phyloP scores from a whole-genome alignment of 345 rosid genomes.

The Euclidium syriacum region DNA sequence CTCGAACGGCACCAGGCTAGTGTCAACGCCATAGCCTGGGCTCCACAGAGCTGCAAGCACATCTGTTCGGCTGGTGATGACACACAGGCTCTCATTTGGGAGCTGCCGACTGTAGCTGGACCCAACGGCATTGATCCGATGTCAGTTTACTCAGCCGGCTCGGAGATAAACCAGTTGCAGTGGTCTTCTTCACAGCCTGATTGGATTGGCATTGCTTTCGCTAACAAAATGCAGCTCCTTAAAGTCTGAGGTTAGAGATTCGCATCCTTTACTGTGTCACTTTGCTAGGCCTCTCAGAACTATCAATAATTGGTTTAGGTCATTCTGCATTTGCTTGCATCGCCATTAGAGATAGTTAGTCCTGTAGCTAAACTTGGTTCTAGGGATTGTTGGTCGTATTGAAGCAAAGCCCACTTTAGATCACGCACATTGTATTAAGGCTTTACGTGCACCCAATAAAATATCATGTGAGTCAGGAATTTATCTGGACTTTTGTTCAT shows the following conservation, averaged over 20 bases:
- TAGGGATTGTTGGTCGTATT: neutral
- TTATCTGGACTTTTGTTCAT: too few relatives aligned
- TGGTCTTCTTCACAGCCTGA: conserved; percentile 85
- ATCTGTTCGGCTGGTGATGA: conserved; percentile 93
- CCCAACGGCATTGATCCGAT: conserved; percentile 92
- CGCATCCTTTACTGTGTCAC: neutral
- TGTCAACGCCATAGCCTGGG: conserved; percentile 79
- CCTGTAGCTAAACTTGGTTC: neutral
- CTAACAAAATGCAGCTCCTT: conserved; percentile 85
- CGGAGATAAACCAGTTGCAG: conserved; percentile 89
- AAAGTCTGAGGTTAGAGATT: conserved; percentile 57
- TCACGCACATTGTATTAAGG: too few relatives aligned
- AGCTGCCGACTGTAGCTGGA: conserved; percentile 86
- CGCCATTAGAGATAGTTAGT: neutral
- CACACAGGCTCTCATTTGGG: conserved; percentile 81
- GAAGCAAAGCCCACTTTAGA: too few relatives aligned
- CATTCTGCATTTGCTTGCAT: neutral
- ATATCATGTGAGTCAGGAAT: too few relatives aligned
- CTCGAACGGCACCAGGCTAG: conserved; percentile 62
- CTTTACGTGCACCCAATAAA: too few relatives aligned
- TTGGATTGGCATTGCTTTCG: conserved; percentile 86
- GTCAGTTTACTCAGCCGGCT: conserved; percentile 74
- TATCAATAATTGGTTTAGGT: neutral
- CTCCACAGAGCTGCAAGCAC: conserved; percentile 74
- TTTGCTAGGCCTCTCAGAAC: neutral